Conservation (phyloP, 1,284 basidiomycete species). For the Moniliophthora roreri region DNA sequence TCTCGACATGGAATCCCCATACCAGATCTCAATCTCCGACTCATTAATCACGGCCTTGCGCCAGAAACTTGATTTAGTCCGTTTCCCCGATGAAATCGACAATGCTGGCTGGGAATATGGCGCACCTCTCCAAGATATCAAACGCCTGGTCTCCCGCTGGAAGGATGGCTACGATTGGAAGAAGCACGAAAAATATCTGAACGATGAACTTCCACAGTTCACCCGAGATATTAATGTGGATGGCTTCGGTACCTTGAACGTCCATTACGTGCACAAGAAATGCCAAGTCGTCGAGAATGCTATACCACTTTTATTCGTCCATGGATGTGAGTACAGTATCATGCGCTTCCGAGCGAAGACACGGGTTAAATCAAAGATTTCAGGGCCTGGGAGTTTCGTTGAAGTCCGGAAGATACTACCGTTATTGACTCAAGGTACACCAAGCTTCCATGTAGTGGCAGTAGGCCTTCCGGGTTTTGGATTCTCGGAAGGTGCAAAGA, state of each 20-base stretch:
- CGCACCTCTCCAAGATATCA: constrained; percentile 43
- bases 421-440: constrained; percentile 34
- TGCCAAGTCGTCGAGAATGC: constrained; percentile 35
- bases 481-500: constrained; percentile 43
- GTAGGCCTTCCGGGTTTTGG: constrained; percentile 49
- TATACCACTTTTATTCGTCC: constrained; percentile 51
- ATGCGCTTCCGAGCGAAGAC: too few relatives aligned
- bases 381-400: constrained; percentile 55
- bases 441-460: constrained; percentile 50
- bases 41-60: constrained; percentile 32
- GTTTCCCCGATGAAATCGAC: constrained; percentile 48
- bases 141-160: constrained; percentile 43
- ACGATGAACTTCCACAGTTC: constrained; percentile 46
- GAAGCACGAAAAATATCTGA: constrained; percentile 39
- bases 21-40: constrained; percentile 41
- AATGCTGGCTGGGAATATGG: constrained; percentile 47
- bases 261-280: constrained; percentile 52
- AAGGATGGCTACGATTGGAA: constrained; percentile 47
- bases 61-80: constrained; percentile 38
- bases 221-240: constrained; percentile 43
- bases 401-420: constrained; percentile 56
- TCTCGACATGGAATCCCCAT: constrained; percentile 29
- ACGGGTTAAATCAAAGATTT: neutral
- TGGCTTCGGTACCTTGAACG: constrained; percentile 38
- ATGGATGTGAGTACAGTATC: constrained; percentile 40